These are phyloP conservation scores for Phoenix dactylifera DNA, from an alignment of 176 grass and related monocot genomes.

Conservation along the genomic window DNA sequence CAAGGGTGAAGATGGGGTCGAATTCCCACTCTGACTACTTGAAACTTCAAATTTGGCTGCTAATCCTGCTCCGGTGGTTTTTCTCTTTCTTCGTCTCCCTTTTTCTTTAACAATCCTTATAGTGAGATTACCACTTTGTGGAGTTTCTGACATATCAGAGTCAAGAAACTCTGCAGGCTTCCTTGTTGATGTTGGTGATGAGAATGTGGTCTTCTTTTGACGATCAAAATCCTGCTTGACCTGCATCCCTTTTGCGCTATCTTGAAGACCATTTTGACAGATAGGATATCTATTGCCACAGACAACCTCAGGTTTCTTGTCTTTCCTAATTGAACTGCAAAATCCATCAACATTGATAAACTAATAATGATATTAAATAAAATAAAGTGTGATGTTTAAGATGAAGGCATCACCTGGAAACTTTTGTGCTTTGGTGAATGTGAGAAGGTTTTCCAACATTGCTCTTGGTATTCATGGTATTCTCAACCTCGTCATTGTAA, in stretches of 20 bases:
- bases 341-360: slow-evolving; percentile 30
- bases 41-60: slow-evolving; percentile 80
- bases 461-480: slow-evolving; percentile 16
- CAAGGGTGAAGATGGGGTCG: slow-evolving; percentile 69
- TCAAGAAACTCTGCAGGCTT: slow-evolving; percentile 37
- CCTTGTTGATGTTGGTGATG: slow-evolving; percentile 8
- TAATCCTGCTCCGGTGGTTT: slow-evolving; percentile 32
- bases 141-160: slow-evolving; percentile 15
- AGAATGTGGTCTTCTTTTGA: slow-evolving; percentile 30
- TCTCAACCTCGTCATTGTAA: slow-evolving; percentile 42
- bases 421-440: slow-evolving; percentile 41
- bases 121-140: slow-evolving; percentile 54
- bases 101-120: slow-evolving; percentile 62
- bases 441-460: slow-evolving; percentile 45
- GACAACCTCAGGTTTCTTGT: slow-evolving; percentile 36
- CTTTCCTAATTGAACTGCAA: slow-evolving; percentile 45
- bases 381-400: neutral
- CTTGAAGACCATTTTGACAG: slow-evolving; percentile 14
- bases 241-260: slow-evolving; percentile 29
- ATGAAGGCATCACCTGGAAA: slow-evolving; percentile 47
- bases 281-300: slow-evolving; percentile 32
- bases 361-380: slow-evolving; percentile 2
- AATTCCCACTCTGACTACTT: slow-evolving; percentile 90
- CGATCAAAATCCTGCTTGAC: slow-evolving; percentile 28
- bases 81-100: slow-evolving; percentile 48